Evolutionary conservation across 371 early-diverging fungal genomes (phyloP).

Genomic region (Mucor irregularis): DNA sequence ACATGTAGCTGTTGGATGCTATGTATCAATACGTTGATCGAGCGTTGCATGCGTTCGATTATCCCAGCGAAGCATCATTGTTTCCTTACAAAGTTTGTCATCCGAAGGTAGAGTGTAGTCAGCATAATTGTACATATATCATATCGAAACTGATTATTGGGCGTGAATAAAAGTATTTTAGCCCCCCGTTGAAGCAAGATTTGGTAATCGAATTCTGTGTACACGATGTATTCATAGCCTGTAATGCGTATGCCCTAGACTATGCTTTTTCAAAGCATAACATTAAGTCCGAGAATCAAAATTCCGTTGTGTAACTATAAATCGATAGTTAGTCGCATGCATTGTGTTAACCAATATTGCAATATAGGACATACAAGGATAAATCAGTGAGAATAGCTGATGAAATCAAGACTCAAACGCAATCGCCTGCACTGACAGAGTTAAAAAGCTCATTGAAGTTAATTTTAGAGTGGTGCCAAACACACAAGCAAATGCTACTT

Average conservation of each 20-base stretch:
- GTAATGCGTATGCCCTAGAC: conserved; percentile 40
- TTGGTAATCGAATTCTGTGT: conserved; percentile 46
- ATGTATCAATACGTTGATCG: conserved; percentile 36
- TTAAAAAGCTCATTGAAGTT: conserved; percentile 26
- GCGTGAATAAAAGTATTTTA: conserved; percentile 30
- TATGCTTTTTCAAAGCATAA: conserved; percentile 23
- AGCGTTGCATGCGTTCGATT: conserved; percentile 43
- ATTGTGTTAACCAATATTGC: not conserved
- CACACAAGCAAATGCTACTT: conserved; percentile 36
- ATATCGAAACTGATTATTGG: too few species aligned
- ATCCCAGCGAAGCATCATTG: conserved; percentile 38
- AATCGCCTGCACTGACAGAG: conserved; percentile 45
- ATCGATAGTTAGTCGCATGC: not conserved
- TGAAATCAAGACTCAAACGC: conserved; percentile 39
- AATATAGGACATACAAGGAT: conserved; percentile 41
- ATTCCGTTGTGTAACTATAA: conserved; percentile 15
- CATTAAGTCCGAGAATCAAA: conserved; percentile 4
- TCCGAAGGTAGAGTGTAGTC: conserved; percentile 36
- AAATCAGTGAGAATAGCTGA: conserved; percentile 37
- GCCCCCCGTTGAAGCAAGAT: conserved; percentile 46
- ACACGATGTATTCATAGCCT: conserved; percentile 37
- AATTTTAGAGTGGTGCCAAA: conserved; percentile 34
- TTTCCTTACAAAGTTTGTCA: conserved; percentile 55
- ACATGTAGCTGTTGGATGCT: conserved; percentile 34
- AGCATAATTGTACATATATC: too few species aligned